Percentiles rank a stretch among this genome's conserved stretches.
phyloP scores from a whole-genome alignment of 495 filamentous ascomycete genomes.

The Xylaria intraflava region DNA sequence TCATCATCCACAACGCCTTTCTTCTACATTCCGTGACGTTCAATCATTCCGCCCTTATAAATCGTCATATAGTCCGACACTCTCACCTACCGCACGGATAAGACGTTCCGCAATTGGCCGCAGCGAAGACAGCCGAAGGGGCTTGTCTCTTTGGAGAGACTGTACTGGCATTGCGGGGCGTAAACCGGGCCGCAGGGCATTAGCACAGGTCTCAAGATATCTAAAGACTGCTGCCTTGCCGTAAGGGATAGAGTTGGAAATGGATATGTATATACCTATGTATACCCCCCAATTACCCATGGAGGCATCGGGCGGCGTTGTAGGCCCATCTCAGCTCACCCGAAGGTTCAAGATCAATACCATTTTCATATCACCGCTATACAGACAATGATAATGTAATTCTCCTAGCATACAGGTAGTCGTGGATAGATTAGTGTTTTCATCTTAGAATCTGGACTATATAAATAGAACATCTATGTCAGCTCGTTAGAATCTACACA shows the following conservation, averaged over 20 bases:
- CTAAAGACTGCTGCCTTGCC: not conserved
- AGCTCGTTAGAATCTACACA: too few species aligned
- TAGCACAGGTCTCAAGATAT: too few species aligned
- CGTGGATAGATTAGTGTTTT: too few species aligned
- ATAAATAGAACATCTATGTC: too few species aligned
- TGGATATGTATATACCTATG: not conserved
- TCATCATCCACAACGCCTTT: not conserved
- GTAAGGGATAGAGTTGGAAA: not conserved
- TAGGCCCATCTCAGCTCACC: slow-evolving; percentile 3
- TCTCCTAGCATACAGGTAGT: too few species aligned
- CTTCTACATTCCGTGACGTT: not conserved
- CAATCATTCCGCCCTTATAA: not conserved
- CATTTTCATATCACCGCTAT: too few species aligned
- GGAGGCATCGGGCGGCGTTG: not conserved
- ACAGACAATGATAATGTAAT: too few species aligned
- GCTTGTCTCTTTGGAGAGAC: too few species aligned
- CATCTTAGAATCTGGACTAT: too few species aligned
- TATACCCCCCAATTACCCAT: not conserved
- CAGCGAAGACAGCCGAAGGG: not conserved
- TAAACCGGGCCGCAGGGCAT: too few species aligned
- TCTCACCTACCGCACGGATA: not conserved
- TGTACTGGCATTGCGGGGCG: too few species aligned
- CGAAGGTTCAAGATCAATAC: not conserved
- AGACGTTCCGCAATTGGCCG: not conserved
- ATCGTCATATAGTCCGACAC: not conserved